A percentile compares a stretch with the other conserved stretches of the same genome.
phyloP scores from a whole-genome alignment of 192 early-diverging fungal species.

The Phycomyces nitens region DNA sequence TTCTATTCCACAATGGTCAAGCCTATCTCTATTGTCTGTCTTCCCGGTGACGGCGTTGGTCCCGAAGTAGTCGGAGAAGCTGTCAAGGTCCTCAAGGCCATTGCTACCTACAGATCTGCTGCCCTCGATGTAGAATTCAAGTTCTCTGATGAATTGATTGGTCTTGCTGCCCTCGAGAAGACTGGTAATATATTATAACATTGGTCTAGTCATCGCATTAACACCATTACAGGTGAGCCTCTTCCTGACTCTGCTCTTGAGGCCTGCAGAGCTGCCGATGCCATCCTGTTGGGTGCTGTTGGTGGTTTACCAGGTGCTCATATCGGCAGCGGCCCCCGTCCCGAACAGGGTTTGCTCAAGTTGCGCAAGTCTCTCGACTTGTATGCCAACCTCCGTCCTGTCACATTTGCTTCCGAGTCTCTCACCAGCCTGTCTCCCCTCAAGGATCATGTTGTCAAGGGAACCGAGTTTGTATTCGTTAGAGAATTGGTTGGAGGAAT shows the following conservation, averaged over 20 bases:
- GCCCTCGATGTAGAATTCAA: conserved; percentile 58
- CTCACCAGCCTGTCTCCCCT: conserved; percentile 83
- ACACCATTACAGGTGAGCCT: conserved; percentile 41
- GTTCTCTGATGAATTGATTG: conserved; percentile 83
- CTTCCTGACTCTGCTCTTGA: conserved; percentile 81
- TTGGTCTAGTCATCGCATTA: too few species aligned
- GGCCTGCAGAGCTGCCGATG: conserved; percentile 78
- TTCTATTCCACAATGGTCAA: background rate
- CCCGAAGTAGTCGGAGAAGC: conserved; percentile 94
- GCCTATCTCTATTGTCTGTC: conserved; percentile 55
- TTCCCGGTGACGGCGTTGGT: conserved; percentile 94
- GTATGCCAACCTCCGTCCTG: conserved; percentile 96
- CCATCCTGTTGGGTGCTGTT: conserved; percentile 96
- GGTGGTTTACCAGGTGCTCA: conserved; percentile 81
- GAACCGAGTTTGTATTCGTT: conserved; percentile 88
- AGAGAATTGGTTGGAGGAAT: conserved; percentile 96
- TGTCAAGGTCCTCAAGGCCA: conserved; percentile 80
- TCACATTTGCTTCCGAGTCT: conserved; percentile 84
- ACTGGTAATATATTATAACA: conserved; percentile 49
- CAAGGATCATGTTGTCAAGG: conserved; percentile 86
- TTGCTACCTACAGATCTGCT: conserved; percentile 60
- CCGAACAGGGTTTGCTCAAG: conserved; percentile 91
- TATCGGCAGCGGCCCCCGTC: conserved; percentile 74
- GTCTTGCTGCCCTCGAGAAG: conserved; percentile 89
- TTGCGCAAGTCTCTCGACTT: conserved; percentile 90